Percentiles rank a stretch among this genome's conserved stretches.
Conservation (phyloP, 441 rosid species). For the Manihot esculenta region DNA sequence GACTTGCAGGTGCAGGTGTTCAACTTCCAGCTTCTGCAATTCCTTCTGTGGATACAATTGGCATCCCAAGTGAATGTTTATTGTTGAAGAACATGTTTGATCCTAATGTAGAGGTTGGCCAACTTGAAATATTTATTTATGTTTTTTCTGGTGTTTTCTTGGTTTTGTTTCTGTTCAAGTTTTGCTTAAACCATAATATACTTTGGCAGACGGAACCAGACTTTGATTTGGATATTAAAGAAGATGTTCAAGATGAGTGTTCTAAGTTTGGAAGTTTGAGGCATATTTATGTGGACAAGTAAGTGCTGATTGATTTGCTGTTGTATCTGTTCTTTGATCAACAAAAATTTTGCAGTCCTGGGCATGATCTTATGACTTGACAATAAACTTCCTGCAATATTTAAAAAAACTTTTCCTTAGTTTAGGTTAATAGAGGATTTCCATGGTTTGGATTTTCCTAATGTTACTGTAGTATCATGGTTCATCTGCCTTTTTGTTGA, state of each 20-base stretch:
- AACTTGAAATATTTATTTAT: background rate
- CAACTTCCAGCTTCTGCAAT: conserved; percentile 44
- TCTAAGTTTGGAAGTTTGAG: conserved; percentile 70
- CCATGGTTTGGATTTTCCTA: too few species aligned
- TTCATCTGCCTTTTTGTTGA: background rate
- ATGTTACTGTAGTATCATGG: background rate
- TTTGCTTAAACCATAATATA: conserved; percentile 5
- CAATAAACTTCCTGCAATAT: too few species aligned
- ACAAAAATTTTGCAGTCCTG: background rate
- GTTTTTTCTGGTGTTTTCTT: background rate
- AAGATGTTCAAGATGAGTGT: conserved; percentile 84
- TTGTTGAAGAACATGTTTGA: conserved; percentile 97
- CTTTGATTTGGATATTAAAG: conserved; percentile 87
- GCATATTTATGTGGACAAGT: conserved; percentile 90
- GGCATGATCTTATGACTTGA: background rate
- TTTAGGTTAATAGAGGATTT: too few species aligned
- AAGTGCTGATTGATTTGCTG: conserved; percentile 14
- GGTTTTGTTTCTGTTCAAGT: background rate
- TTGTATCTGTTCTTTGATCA: background rate
- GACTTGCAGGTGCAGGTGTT: conserved; percentile 48
- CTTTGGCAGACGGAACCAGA: conserved; percentile 72
- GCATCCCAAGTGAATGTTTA: conserved; percentile 82
- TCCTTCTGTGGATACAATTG: conserved; percentile 58
- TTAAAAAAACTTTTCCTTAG: too few species aligned
- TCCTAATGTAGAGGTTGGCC: conserved; percentile 71